phyloP scores from a whole-genome alignment of 2,329 filamentous ascomycete genomes.

The Ophiostoma australiae region DNA sequence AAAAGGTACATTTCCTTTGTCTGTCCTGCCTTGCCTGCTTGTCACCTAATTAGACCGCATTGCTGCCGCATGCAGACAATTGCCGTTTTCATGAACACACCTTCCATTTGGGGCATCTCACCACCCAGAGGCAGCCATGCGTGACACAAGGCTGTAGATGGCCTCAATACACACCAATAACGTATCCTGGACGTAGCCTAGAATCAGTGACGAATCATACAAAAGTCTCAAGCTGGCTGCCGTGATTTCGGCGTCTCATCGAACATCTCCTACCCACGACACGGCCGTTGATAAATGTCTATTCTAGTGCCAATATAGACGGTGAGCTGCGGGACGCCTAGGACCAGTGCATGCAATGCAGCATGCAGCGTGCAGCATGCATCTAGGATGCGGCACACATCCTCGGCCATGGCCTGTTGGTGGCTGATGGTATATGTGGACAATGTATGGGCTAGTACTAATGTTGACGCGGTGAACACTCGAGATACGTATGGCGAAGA shows the following conservation, averaged over 20 bases:
- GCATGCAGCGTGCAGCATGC: not conserved
- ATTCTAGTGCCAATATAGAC: not conserved
- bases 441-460: no score
- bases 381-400: not conserved
- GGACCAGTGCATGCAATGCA: not conserved
- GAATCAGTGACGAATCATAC: no score
- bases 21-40: not conserved
- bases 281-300: not conserved
- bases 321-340: not conserved
- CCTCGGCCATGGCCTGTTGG: not conserved
- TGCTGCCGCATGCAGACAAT: not conserved
- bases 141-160: not conserved
- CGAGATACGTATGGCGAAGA: not conserved
- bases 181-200: not conserved
- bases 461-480: no score
- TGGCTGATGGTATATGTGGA: not conserved
- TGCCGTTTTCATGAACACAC: not conserved
- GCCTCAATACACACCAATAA: not conserved
- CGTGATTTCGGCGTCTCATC: not conserved
- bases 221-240: not conserved
- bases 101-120: not conserved
- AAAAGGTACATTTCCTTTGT: not conserved
- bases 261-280: not conserved
- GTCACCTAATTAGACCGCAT: not conserved
- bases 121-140: not conserved